These are phyloP conservation scores for Auricularia heimuer DNA, from an alignment of 768 basidiomycete genomes.

Conservation along the genomic window DNA sequence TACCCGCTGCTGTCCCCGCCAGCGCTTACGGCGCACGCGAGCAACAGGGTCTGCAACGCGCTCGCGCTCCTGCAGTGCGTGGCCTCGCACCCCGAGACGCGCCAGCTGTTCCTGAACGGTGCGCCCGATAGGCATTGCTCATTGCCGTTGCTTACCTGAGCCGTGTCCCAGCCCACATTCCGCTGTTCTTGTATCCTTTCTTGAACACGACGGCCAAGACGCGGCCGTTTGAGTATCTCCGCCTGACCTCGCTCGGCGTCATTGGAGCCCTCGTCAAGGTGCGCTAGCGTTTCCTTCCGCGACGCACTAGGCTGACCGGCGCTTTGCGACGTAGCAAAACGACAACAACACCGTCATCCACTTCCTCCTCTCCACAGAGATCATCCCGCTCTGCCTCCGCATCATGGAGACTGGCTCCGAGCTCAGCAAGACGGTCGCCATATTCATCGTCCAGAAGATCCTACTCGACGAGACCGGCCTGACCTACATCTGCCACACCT, in stretches of 20 bases:
- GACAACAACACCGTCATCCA: slow-evolving; percentile 99
- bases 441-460: slow-evolving; percentile 99
- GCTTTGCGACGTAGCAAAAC: slow-evolving; percentile 62
- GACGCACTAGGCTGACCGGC: not conserved
- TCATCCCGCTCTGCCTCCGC: slow-evolving; percentile 95
- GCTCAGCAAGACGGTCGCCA: slow-evolving; percentile 96
- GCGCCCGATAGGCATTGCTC: slow-evolving; percentile 12
- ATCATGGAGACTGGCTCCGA: slow-evolving; percentile 99
- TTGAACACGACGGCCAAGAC: slow-evolving; percentile 98
- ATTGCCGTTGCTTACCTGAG: not conserved
- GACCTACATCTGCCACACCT: slow-evolving; percentile 99
- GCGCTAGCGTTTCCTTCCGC: slow-evolving; percentile 13
- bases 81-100: slow-evolving; percentile 92
- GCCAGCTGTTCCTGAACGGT: slow-evolving; percentile 93
- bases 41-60: slow-evolving; percentile 98
- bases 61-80: slow-evolving; percentile 96
- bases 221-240: slow-evolving; percentile 97
- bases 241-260: slow-evolving; percentile 98
- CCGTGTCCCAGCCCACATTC: slow-evolving; percentile 70
- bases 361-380: slow-evolving; percentile 97
- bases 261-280: slow-evolving; percentile 99
- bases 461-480: slow-evolving; percentile 94
- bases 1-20: slow-evolving; percentile 94
- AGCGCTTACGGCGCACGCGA: slow-evolving; percentile 92
- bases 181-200: slow-evolving; percentile 91